A percentile compares a stretch with the other conserved stretches of the same genome.
Evolutionary conservation across 805 yeast genomes (phyloP).

Genomic region (Pichia rugopelliculosa): DNA sequence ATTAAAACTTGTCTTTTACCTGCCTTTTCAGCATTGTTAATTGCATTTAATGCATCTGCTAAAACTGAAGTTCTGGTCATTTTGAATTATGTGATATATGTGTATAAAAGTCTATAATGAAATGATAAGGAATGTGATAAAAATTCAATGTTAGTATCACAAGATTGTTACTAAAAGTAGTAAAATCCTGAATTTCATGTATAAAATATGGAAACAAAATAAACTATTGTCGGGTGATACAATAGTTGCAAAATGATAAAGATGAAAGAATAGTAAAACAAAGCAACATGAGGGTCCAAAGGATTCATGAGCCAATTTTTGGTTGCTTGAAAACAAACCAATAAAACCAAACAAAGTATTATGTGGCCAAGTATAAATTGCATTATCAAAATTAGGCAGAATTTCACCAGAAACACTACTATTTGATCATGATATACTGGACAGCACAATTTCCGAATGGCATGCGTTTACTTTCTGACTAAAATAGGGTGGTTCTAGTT

Average conservation of each 20-base stretch:
- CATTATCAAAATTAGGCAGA: background rate
- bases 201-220: background rate
- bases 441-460: constrained; percentile 7
- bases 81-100: constrained; percentile 23
- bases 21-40: constrained; percentile 98
- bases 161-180: background rate
- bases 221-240: background rate
- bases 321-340: too few relatives aligned
- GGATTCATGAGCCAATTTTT: constrained; percentile 38
- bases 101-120: constrained; percentile 10
- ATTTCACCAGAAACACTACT: constrained; percentile 6
- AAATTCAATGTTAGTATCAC: background rate
- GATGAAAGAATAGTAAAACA: constrained; percentile 7
- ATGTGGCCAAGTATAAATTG: constrained; percentile 1
- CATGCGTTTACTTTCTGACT: background rate
- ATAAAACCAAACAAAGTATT: constrained; percentile 4
- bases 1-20: constrained; percentile 98
- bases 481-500: too few relatives aligned
- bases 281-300: constrained; percentile 42
- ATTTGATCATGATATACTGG: constrained; percentile 4
- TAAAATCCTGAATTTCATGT: background rate
- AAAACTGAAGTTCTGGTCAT: constrained; percentile 98
- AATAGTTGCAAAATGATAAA: constrained; percentile 23
- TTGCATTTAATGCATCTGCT: constrained; percentile 97
- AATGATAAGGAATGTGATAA: constrained; percentile 12